Base-by-base conservation (phyloP, 2,329 filamentous ascomycete species). In the Aspergillus transmontanensis region DNA sequence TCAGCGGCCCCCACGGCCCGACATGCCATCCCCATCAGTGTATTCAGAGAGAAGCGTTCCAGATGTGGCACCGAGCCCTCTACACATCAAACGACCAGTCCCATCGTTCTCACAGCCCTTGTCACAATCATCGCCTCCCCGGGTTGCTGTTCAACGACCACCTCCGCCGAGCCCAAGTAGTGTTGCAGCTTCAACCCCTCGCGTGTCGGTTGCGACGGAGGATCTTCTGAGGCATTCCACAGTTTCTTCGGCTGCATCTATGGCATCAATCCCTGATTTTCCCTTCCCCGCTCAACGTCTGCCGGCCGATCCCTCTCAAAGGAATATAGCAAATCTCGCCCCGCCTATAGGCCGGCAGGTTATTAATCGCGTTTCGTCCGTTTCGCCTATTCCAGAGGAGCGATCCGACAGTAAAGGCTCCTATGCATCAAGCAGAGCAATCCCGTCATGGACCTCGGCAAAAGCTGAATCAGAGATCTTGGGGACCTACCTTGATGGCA, bases 321-420 rank as follows among this genome's bases (percentile, higher is more conserved):
- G 70, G 59, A 73, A 71, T 61, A 64, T 65, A 19, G 67, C 66
- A 28, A 73, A 73, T 50, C 70, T 76, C 51, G 75, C 75, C 11
- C 75, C 73, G 62, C 73, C 26, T 9, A 69, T 75, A 14, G 67
- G 64, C 19, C 66, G 59, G 72, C 73, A 61, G 70, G 72, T 64
- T 89, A 90, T 70, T 90, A 79, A 77, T 34, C 77, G 89, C 3
- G 86, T 84, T 66, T 90, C 89, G 0, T 89, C 84, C 64, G 89
- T 93, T 30, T 90, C 90, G 0, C 90, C 91, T 0, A 93, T 94
- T 59, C 89, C 88, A 0, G 91, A 93, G 75, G 90, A 93, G 72
- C 86, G 84, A 66, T 83, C 86, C 0, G 81, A 79, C 57, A 70
- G 76, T 0, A 85, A 87, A 72, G 82, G 83, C 32, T 92, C 90